phyloP scores from a whole-genome alignment of 2,329 filamentous ascomycete genomes.

The Beauveria sp. region DNA sequence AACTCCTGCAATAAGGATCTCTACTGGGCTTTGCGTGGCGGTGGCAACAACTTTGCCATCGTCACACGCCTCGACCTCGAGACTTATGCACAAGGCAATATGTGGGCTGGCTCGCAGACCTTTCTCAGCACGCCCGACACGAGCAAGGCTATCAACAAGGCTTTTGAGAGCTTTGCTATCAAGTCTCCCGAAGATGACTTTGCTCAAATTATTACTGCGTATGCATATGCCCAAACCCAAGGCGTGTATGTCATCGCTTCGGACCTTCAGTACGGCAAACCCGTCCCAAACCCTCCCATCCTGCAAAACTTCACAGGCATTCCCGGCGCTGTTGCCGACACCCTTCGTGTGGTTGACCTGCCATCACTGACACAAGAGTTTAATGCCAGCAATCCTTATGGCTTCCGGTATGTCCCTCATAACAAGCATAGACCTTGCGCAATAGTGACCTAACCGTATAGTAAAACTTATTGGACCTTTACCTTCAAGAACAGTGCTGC shows the following conservation, averaged over 20 bases:
- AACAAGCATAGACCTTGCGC: neutral
- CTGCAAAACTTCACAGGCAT: slow-evolving; percentile 17
- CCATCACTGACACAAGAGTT: slow-evolving; percentile 17
- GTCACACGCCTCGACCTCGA: slow-evolving; percentile 41
- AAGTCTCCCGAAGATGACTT: slow-evolving; percentile 16
- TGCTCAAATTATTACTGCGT: slow-evolving; percentile 18
- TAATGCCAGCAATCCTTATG: slow-evolving; percentile 17
- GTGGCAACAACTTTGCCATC: slow-evolving; percentile 50
- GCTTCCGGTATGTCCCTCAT: slow-evolving; percentile 16
- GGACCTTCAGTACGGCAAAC: slow-evolving; percentile 16
- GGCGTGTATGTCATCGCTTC: slow-evolving; percentile 15
- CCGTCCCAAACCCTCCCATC: slow-evolving; percentile 14
- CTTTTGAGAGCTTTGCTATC: slow-evolving; percentile 17
- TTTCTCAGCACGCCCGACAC: slow-evolving; percentile 22
- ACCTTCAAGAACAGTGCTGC: slow-evolving; percentile 14
- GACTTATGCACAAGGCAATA: slow-evolving; percentile 26
- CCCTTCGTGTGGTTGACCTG: slow-evolving; percentile 15
- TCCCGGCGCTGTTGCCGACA: slow-evolving; percentile 15
- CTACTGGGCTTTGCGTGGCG: slow-evolving; percentile 50
- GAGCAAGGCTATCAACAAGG: slow-evolving; percentile 15
- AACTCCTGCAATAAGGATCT: slow-evolving; percentile 38
- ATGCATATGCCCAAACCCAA: slow-evolving; percentile 16
- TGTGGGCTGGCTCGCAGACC: slow-evolving; percentile 31
- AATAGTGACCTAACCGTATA: neutral
- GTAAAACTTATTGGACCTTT: slow-evolving; percentile 19